phyloP scores from a whole-genome alignment of 345 rosid genomes.

The Gossypium sturtianum region DNA sequence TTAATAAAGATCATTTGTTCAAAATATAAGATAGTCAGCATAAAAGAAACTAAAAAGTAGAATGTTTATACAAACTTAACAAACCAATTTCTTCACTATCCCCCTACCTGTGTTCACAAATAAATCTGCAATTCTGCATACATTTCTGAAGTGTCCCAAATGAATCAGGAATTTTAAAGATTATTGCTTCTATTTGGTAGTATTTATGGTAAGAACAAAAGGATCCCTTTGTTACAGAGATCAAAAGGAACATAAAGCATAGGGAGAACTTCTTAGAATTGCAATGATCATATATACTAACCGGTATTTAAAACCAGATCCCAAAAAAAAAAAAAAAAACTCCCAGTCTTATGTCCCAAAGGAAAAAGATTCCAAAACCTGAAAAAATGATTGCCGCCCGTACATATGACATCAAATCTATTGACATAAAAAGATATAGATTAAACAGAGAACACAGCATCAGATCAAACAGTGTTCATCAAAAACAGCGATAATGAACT shows the following conservation, averaged over 20 bases:
- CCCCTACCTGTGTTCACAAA: neutral
- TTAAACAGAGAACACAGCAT: neutral
- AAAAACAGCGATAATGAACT: neutral
- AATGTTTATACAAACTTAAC: neutral
- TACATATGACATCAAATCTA: neutral
- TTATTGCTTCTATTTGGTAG: neutral
- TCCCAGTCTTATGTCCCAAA: neutral
- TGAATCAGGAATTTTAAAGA: neutral
- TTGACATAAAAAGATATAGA: neutral
- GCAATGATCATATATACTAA: neutral
- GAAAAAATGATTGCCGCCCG: neutral
- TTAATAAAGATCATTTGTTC: neutral
- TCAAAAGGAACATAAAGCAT: neutral
- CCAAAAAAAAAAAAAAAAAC: no score
- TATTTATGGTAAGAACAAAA: neutral
- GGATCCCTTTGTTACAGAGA: neutral
- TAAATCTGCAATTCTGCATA: neutral
- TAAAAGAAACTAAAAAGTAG: neutral
- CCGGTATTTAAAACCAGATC: constrained; percentile 1
- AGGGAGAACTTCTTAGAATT: neutral
- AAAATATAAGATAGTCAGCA: neutral
- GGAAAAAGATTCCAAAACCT: neutral
- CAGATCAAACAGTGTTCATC: neutral
- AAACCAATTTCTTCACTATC: neutral
- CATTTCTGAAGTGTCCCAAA: neutral